phyloP scores from a whole-genome alignment of 768 basidiomycete species.

The Psilocybe tampanensis region DNA sequence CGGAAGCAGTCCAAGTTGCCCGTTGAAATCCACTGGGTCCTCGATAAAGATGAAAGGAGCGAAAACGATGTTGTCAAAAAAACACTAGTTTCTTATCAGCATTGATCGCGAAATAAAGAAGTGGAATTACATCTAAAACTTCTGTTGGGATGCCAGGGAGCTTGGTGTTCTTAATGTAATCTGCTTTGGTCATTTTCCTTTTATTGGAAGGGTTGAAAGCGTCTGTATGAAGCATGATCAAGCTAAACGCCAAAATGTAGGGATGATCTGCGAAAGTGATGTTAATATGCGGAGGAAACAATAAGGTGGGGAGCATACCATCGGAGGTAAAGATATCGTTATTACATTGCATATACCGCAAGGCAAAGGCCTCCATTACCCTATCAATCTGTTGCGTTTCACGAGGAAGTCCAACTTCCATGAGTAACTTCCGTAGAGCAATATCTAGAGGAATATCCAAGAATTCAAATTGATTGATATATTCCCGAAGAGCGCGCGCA shows the following conservation, averaged over 20 bases:
- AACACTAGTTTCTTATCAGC: slow-evolving; percentile 56
- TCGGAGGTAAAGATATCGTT: slow-evolving; percentile 75
- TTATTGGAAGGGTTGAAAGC: slow-evolving; percentile 98
- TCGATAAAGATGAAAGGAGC: slow-evolving; percentile 97
- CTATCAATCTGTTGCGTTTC: slow-evolving; percentile 99
- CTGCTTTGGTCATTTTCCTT: slow-evolving; percentile 94
- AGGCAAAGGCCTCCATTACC: slow-evolving; percentile 94
- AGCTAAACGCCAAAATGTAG: slow-evolving; percentile 94
- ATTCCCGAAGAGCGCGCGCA: slow-evolving; percentile 64
- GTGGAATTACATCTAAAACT: slow-evolving; percentile 75
- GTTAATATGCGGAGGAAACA: not conserved
- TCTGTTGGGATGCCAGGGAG: slow-evolving; percentile 83
- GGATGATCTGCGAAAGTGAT: slow-evolving; percentile 72
- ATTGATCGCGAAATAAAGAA: not conserved
- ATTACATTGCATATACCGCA: slow-evolving; percentile 82
- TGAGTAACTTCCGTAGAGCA: slow-evolving; percentile 84
- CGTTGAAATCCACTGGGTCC: slow-evolving; percentile 76
- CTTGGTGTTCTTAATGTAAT: slow-evolving; percentile 91
- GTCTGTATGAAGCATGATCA: slow-evolving; percentile 99
- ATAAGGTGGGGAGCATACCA: slow-evolving; percentile 46
- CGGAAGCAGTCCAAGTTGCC: slow-evolving; percentile 47
- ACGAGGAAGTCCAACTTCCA: slow-evolving; percentile 88
- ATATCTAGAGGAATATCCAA: slow-evolving; percentile 83
- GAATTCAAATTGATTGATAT: slow-evolving; percentile 82
- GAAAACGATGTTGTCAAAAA: slow-evolving; percentile 95